Evolutionary conservation across 495 filamentous ascomycete species (phyloP).

Genomic region (Penicillium cosmopolitanum): DNA sequence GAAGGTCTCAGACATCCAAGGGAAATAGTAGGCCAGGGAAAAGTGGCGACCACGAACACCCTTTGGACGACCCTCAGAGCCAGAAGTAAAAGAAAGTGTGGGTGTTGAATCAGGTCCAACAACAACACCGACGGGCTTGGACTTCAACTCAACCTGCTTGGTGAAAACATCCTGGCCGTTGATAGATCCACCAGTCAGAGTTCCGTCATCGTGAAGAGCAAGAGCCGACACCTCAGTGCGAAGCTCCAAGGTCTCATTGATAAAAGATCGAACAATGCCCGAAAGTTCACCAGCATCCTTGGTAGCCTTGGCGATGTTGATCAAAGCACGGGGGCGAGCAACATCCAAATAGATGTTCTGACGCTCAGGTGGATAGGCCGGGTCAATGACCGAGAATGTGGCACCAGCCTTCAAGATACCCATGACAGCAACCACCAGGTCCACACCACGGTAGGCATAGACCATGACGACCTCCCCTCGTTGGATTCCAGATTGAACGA

Average conservation of each 20-base stretch:
- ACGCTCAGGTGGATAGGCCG: conserved; percentile 82
- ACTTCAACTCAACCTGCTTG: conserved; percentile 53
- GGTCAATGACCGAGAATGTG: conserved; percentile 73
- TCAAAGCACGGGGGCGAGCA: conserved; percentile 75
- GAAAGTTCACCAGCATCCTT: conserved; percentile 73
- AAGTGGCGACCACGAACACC: conserved; percentile 90
- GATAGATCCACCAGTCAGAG: conserved; percentile 66
- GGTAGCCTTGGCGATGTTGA: conserved; percentile 80
- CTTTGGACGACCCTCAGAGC: conserved; percentile 83
- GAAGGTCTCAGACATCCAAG: conserved; percentile 91
- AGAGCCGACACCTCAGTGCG: conserved; percentile 79
- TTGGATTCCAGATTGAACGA: conserved; percentile 71
- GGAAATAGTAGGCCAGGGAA: conserved; percentile 82
- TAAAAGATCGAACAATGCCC: conserved; percentile 70
- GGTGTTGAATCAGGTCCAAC: conserved; percentile 91
- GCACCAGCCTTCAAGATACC: conserved; percentile 58
- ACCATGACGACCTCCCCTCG: conserved; percentile 93
- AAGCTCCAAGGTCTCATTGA: conserved; percentile 72
- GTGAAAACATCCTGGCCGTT: conserved; percentile 70
- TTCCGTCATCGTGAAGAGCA: conserved; percentile 73
- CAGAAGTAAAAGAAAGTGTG: conserved; percentile 83
- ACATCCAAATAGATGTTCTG: conserved; percentile 94
- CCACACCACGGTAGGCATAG: conserved; percentile 74
- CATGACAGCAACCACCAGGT: conserved; percentile 56
- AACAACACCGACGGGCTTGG: conserved; percentile 66